A percentile compares a stretch with the other conserved stretches of the same genome.
Evolutionary conservation across 169 alveolate species (phyloP).

Genomic region (Eimeria falciformis): DNA sequence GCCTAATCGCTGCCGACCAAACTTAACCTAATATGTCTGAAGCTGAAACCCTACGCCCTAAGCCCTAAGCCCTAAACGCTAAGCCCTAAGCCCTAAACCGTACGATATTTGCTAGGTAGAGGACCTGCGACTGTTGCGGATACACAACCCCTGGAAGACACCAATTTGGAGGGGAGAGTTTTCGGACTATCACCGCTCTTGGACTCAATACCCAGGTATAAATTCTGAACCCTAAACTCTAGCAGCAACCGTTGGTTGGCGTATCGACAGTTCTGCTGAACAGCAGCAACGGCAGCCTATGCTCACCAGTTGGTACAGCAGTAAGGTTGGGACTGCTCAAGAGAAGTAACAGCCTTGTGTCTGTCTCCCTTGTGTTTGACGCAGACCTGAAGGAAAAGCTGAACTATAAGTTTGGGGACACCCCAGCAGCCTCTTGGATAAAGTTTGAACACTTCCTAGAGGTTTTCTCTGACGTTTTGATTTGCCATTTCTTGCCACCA

Average conservation of each 20-base stretch:
- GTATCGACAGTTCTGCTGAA: background rate
- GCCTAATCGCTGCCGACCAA: background rate
- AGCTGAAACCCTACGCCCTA: background rate
- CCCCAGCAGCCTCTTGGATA: constrained; percentile 70
- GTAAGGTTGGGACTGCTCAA: background rate
- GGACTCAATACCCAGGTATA: constrained; percentile 73
- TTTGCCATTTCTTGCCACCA: constrained; percentile 46
- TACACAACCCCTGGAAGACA: constrained; percentile 73
- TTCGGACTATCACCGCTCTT: constrained; percentile 52
- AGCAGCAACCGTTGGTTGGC: background rate
- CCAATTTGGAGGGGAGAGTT: constrained; percentile 70
- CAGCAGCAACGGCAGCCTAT: background rate
- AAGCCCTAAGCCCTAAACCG: background rate
- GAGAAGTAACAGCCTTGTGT: background rate
- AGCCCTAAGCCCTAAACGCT: background rate
- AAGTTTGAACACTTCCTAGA: constrained; percentile 27
- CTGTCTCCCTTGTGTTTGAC: too few species aligned
- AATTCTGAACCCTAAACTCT: background rate
- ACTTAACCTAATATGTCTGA: background rate
- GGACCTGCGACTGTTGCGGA: constrained; percentile 51
- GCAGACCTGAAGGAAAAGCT: constrained; percentile 68
- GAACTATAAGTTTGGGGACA: constrained; percentile 59
- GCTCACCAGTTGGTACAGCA: background rate
- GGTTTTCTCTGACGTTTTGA: constrained; percentile 2
- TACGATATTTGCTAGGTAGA: background rate